Base-by-base conservation (phyloP, 345 rosid genomes). In the Populus tremula region DNA sequence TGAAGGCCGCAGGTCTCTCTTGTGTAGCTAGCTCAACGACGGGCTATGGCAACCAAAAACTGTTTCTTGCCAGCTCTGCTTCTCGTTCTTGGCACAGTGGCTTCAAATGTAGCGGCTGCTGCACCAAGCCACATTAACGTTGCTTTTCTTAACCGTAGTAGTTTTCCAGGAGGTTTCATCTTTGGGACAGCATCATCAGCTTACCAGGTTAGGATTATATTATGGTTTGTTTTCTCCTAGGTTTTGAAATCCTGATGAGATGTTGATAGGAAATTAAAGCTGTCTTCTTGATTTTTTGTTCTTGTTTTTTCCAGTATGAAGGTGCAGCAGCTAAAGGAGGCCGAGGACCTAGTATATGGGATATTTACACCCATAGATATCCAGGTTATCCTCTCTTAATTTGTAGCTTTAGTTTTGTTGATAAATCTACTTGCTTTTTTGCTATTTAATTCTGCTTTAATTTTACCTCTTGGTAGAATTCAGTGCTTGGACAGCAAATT, bases 141-240 rank as follows among this genome's bases (percentile, higher is more conserved):
- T 21, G 2, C 16, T 66, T 64, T 65, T 8, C 23, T 72, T 54
- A 78, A 78, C 21, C 77, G 77, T 5, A 33, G 67, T 6, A 79
- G 77, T 73, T 79, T 79, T 35, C 78, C 82, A 4, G 39, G 36
- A 4, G 77, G 64, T 2, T 79, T 79, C 21, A 35, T 73, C 14
- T 79, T 79, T 9, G 82, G 82, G 23, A 67, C 82, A 21, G 82
- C 82, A 33, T 73, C 77, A 45, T 43, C 81, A 3, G 29, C 81
- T 38, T 79, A 73, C 77, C 81, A 79, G 77, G 81, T 78, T 21
- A 21, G 45, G 16, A 14, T 47, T 35, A 1, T 18, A 7, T 8
- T 59, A 5, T 59, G 1, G 5, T 21, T 9, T 12, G 8, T 23
- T 64, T 29, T 11, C 27, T 64, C 17, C 12, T 14, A 16, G 53